A percentile compares a stretch with the other conserved stretches of the same genome.
Conservation (phyloP, 1,139 yeast genomes). For the Nadsonia starkeyi-henricii region DNA sequence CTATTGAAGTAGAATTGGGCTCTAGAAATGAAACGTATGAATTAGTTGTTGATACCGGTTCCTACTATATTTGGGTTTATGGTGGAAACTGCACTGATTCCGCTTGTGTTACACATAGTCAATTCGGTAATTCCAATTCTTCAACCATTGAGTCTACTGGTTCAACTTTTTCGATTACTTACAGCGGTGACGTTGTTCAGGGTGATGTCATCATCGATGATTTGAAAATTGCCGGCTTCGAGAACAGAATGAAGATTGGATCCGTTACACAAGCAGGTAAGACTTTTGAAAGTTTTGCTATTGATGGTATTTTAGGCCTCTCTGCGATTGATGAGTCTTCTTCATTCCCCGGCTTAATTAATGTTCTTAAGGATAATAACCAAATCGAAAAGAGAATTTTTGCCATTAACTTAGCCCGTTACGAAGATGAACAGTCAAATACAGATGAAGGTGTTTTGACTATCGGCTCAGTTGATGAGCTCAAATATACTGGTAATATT, state of each 20-base stretch:
- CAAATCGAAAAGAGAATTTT: conserved; percentile 28
- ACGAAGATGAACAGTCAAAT: conserved; percentile 16
- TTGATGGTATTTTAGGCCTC: conserved; percentile 50
- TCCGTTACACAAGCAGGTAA: conserved; percentile 40
- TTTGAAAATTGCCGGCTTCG: conserved; percentile 30
- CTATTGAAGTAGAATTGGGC: conserved; percentile 17
- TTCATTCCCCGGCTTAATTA: conserved; percentile 28
- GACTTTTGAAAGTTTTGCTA: conserved; percentile 37
- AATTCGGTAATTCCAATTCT: conserved; percentile 20
- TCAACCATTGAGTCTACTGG: conserved; percentile 15
- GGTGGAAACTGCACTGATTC: conserved; percentile 35
- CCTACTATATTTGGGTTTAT: conserved; percentile 52
- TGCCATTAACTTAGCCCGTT: conserved; percentile 30
- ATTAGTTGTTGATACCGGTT: conserved; percentile 50
- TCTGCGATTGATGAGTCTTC: conserved; percentile 25
- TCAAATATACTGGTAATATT: conserved; percentile 32
- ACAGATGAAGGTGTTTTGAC: conserved; percentile 31
- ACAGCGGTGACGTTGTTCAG: conserved; percentile 41
- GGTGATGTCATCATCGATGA: conserved; percentile 34
- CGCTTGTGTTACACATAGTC: conserved; percentile 30
- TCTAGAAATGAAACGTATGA: conserved; percentile 27
- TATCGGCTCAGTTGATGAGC: conserved; percentile 30
- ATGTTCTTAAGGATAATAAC: conserved; percentile 25
- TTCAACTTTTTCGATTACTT: conserved; percentile 32
- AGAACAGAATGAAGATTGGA: conserved; percentile 37